phyloP scores from a whole-genome alignment of 177 flowering plant genomes.

The Tripterygium wilfordii region DNA sequence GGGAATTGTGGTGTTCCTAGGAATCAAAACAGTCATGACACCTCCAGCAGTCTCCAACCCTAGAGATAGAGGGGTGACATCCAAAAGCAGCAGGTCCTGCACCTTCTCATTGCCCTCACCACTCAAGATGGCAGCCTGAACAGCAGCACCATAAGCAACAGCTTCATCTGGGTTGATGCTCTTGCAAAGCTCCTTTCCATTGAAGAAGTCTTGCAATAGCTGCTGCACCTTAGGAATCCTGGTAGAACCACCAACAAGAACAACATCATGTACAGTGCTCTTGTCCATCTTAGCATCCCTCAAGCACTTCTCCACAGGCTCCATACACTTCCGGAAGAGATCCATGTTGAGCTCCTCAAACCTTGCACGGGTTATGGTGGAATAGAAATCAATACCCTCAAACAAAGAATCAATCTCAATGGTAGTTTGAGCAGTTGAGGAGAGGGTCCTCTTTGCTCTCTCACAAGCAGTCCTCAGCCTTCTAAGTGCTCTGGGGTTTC shows the following conservation, averaged over 20 bases:
- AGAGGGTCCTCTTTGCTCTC: constrained; percentile 34
- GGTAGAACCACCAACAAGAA: constrained; percentile 60
- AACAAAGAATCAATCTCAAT: constrained; percentile 30
- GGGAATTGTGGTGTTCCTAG: too few species aligned
- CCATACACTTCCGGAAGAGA: constrained; percentile 53
- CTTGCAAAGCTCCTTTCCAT: constrained; percentile 58
- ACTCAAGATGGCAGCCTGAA: constrained; percentile 51
- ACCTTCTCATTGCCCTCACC: constrained; percentile 55
- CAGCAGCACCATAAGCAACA: constrained; percentile 57
- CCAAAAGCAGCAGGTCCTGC: constrained; percentile 34
- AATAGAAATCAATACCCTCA: constrained; percentile 47
- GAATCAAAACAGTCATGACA: too few species aligned
- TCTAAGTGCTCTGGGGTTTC: constrained; percentile 42
- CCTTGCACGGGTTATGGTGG: constrained; percentile 46
- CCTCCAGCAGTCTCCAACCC: constrained; percentile 65
- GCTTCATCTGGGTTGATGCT: constrained; percentile 61
- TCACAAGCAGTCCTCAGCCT: constrained; percentile 48
- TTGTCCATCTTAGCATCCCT: constrained; percentile 65
- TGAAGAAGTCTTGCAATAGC: constrained; percentile 50
- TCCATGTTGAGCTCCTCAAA: constrained; percentile 57
- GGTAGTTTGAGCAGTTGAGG: constrained; percentile 45
- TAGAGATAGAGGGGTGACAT: too few species aligned
- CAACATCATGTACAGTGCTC: constrained; percentile 45
- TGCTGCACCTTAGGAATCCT: constrained; percentile 61
- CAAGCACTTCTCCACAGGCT: constrained; percentile 57